Percentiles rank a stretch among this genome's conserved stretches.
phyloP scores from a whole-genome alignment of 1,284 basidiomycete genomes.

The Marasmius sp. region DNA sequence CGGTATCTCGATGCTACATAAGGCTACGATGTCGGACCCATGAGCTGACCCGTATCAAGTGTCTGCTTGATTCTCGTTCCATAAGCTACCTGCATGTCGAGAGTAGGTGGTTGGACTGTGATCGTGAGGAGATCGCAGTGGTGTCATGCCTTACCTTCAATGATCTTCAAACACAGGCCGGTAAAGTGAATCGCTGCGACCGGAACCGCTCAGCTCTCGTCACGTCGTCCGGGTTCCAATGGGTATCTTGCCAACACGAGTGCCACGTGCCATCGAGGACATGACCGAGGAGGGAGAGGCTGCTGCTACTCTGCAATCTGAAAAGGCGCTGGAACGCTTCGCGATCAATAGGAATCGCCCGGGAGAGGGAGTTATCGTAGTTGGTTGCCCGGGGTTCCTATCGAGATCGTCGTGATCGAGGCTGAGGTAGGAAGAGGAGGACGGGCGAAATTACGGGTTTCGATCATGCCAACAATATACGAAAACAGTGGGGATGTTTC shows the following conservation, averaged over 20 bases:
- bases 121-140: too few relatives aligned
- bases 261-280: not conserved
- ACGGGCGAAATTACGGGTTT: not conserved
- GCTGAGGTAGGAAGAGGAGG: not conserved
- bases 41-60: too few relatives aligned
- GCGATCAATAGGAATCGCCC: not conserved
- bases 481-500: not conserved
- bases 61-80: too few relatives aligned
- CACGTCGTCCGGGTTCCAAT: not conserved
- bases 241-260: not conserved
- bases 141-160: not conserved
- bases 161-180: not conserved
- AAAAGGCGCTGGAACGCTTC: not conserved
- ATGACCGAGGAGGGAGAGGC: not conserved
- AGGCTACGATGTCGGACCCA: too few relatives aligned
- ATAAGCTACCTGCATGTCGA: too few relatives aligned
- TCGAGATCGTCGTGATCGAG: not conserved
- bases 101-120: too few relatives aligned
- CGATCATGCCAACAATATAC: not conserved
- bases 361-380: too few relatives aligned
- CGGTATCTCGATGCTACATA: too few relatives aligned
- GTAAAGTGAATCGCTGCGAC: not conserved
- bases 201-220: not conserved
- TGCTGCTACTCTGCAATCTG: not conserved
- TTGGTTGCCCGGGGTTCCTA: not conserved